These are phyloP conservation scores for Zanthoxylum bungeanum DNA, from an alignment of 345 rosid species.

Conservation along the genomic window DNA sequence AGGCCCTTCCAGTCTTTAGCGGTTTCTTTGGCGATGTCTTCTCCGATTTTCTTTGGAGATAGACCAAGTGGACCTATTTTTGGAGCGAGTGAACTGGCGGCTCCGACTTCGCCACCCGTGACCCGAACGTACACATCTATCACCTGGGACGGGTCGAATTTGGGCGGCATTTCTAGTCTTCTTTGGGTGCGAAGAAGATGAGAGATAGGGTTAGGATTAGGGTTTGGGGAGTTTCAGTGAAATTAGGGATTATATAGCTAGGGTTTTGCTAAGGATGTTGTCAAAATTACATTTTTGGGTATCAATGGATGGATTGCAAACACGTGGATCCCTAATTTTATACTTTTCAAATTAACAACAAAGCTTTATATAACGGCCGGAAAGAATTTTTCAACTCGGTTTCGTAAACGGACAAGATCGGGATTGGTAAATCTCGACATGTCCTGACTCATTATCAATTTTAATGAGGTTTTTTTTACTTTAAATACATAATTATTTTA, in stretches of 20 bases:
- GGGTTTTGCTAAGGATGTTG: no score
- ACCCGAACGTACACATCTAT: conserved; percentile 67
- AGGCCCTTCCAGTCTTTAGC: conserved; percentile 78
- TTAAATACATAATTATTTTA: no score
- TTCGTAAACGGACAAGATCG: no score
- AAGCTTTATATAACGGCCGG: no score
- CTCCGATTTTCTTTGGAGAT: conserved; percentile 60
- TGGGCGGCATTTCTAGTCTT: conserved; percentile 51
- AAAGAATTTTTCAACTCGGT: no score
- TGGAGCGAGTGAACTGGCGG: conserved; percentile 59
- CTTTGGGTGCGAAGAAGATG: conserved; percentile 7
- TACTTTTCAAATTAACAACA: no score
- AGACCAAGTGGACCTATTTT: conserved; percentile 65
- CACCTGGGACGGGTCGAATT: conserved; percentile 60
- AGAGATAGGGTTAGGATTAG: conserved; percentile 8
- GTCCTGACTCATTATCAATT: no score
- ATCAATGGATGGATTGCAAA: background rate
- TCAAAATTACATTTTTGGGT: background rate
- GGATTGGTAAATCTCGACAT: no score
- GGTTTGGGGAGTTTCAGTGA: background rate
- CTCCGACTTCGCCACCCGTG: conserved; percentile 71
- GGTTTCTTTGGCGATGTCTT: conserved; percentile 70
- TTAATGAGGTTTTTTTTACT: no score
- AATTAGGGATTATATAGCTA: conserved; percentile 7
- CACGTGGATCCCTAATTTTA: background rate